Percentiles rank a stretch among this genome's conserved stretches.
phyloP scores from a whole-genome alignment of 2,329 filamentous ascomycete genomes.

The Clonostachys solani region DNA sequence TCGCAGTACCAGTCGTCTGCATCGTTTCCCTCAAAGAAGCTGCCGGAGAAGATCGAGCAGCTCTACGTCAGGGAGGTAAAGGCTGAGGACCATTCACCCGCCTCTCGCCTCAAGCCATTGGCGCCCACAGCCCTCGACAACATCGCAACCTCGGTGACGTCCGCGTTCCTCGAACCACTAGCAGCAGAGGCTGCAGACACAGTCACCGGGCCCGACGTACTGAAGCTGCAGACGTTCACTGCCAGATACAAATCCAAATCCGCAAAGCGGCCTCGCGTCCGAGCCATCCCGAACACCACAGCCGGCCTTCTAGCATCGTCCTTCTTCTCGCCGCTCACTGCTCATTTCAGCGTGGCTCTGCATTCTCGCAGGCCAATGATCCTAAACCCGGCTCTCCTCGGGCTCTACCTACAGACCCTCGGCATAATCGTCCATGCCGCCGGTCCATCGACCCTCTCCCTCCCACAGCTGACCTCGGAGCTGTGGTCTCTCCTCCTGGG shows the following conservation, averaged over 20 bases:
- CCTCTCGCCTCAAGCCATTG: slow-evolving; percentile 42
- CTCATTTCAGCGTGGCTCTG: slow-evolving; percentile 68
- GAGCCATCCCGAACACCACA: slow-evolving; percentile 70
- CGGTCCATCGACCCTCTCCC: slow-evolving; percentile 70
- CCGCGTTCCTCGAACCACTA: slow-evolving; percentile 73
- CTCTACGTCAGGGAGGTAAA: slow-evolving; percentile 50
- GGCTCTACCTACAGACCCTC: slow-evolving; percentile 81
- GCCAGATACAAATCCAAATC: slow-evolving; percentile 39
- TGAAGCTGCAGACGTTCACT: slow-evolving; percentile 89
- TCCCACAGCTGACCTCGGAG: slow-evolving; percentile 79
- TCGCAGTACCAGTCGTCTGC: slow-evolving; percentile 44
- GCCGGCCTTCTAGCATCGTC: slow-evolving; percentile 68
- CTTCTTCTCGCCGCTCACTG: slow-evolving; percentile 85
- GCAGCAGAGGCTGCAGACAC: slow-evolving; percentile 79
- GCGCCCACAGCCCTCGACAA: slow-evolving; percentile 59
- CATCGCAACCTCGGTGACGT: slow-evolving; percentile 64
- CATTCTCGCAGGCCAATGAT: slow-evolving; percentile 52
- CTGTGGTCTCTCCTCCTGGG: slow-evolving; percentile 77
- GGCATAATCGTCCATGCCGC: slow-evolving; percentile 78
- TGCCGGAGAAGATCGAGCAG: slow-evolving; percentile 70
- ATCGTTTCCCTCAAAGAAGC: slow-evolving; percentile 74
- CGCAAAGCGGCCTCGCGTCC: slow-evolving; percentile 33
- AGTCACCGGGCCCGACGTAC: slow-evolving; percentile 71
- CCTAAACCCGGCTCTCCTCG: slow-evolving; percentile 70
- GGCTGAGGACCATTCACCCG: slow-evolving; percentile 10